phyloP scores from a whole-genome alignment of 148 eudicot genomes.

The Gaultheria prostrata region DNA sequence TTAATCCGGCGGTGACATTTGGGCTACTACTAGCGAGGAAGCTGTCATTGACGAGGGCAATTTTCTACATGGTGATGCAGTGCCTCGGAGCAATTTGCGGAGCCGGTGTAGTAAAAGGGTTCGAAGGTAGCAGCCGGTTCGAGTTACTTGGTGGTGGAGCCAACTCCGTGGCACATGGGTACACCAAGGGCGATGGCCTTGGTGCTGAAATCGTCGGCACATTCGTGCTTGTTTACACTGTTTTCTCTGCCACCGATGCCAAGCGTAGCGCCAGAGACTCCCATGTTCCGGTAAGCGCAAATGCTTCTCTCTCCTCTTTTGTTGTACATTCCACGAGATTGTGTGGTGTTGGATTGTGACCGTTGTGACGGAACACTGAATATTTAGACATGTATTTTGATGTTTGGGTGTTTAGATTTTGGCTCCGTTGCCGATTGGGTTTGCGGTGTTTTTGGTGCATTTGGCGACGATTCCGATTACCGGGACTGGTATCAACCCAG shows the following conservation, averaged over 20 bases:
- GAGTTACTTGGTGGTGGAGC: conserved; percentile 22
- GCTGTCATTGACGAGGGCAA: conserved; percentile 21
- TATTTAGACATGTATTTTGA: too few relatives aligned
- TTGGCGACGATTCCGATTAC: conserved; percentile 13
- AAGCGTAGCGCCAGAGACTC: conserved; percentile 30
- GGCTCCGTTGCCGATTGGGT: conserved; percentile 41
- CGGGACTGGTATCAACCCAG: conserved; percentile 14
- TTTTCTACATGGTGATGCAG: conserved; percentile 31
- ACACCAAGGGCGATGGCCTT: conserved; percentile 26
- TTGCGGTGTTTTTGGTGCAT: conserved; percentile 16
- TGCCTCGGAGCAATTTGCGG: conserved; percentile 23
- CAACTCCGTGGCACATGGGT: conserved; percentile 13
- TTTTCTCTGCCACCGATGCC: conserved; percentile 30
- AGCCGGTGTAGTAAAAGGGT: conserved; percentile 26
- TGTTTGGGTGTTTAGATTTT: conserved; percentile 37
- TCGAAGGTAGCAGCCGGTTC: neutral
- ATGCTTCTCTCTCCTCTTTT: neutral
- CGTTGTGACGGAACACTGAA: too few relatives aligned
- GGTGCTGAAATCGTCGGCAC: conserved; percentile 24
- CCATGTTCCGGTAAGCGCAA: conserved; percentile 24
- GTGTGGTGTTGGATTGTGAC: too few relatives aligned
- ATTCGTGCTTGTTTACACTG: conserved; percentile 22
- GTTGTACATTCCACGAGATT: too few relatives aligned
- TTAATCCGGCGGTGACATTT: conserved; percentile 22
- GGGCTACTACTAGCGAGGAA: conserved; percentile 27